Evolutionary conservation across 345 rosid genomes (phyloP).

Genomic region (Ceriops zippeliana): DNA sequence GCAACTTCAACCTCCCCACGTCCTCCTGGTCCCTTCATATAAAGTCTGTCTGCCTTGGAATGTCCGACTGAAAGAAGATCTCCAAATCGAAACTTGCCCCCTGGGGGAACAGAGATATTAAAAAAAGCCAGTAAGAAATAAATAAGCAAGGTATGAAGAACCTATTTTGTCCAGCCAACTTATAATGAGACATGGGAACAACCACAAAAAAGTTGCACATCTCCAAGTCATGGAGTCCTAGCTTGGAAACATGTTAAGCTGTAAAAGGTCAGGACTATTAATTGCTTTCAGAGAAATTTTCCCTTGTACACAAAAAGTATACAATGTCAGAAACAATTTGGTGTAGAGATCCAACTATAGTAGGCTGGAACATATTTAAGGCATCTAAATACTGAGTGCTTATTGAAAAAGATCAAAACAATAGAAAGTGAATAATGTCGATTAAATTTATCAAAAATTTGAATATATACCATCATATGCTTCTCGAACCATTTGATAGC

Average conservation of each 20-base stretch:
- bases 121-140: background rate
- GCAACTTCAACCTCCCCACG: conserved; percentile 99
- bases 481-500: conserved; percentile 98
- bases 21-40: conserved; percentile 99
- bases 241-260: background rate
- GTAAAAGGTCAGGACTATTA: too few relatives aligned
- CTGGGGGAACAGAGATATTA: conserved; percentile 29
- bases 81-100: conserved; percentile 79
- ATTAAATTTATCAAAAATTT: background rate
- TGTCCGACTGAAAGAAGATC: conserved; percentile 73
- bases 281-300: too few relatives aligned
- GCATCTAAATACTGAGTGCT: too few relatives aligned
- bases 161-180: background rate
- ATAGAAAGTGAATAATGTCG: background rate
- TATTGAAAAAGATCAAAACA: background rate
- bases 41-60: conserved; percentile 77
- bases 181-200: background rate
- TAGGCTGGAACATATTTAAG: too few relatives aligned
- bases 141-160: background rate
- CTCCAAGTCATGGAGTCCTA: background rate
- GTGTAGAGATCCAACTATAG: background rate
- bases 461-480: conserved; percentile 76
- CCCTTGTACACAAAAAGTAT: too few relatives aligned
- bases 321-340: background rate
- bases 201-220: background rate